Percentiles rank a stretch among this genome's conserved stretches.
Conservation (phyloP, 768 basidiomycete genomes). For the Boletus eberwhitei region DNA sequence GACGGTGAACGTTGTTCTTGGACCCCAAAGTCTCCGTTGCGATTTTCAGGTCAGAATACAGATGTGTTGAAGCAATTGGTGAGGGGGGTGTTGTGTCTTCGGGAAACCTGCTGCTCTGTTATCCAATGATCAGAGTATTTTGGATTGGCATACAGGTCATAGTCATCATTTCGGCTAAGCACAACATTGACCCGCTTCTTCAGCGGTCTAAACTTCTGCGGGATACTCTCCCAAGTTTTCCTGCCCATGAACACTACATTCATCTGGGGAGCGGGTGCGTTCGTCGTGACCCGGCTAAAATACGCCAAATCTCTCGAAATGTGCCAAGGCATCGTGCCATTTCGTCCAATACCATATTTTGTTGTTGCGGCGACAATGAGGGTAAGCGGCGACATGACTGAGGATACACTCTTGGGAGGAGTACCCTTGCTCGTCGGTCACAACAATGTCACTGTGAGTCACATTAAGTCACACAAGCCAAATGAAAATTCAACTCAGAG, state of each 20-base stretch:
- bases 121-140: not conserved
- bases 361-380: constrained; percentile 92
- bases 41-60: constrained; percentile 18
- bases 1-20: constrained; percentile 42
- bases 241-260: constrained; percentile 95
- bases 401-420: no score
- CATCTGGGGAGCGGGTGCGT: constrained; percentile 46
- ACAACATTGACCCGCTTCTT: constrained; percentile 74
- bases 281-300: constrained; percentile 77
- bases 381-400: constrained; percentile 66
- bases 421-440: no score
- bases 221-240: constrained; percentile 98
- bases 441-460: no score
- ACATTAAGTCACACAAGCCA: no score
- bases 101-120: constrained; percentile 14
- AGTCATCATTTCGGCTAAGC: constrained; percentile 57
- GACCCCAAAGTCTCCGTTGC: constrained; percentile 15
- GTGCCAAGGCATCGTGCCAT: constrained; percentile 80
- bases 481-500: no score
- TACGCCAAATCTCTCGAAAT: constrained; percentile 88
- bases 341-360: constrained; percentile 82
- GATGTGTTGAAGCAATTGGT: constrained; percentile 28
- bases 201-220: constrained; percentile 77
- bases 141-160: constrained; percentile 53
- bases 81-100: constrained; percentile 1